A percentile compares a stretch with the other conserved stretches of the same genome.
These are phyloP conservation scores for Candida lessepsii DNA, from an alignment of 805 yeast genomes.

Conservation along the genomic window DNA sequence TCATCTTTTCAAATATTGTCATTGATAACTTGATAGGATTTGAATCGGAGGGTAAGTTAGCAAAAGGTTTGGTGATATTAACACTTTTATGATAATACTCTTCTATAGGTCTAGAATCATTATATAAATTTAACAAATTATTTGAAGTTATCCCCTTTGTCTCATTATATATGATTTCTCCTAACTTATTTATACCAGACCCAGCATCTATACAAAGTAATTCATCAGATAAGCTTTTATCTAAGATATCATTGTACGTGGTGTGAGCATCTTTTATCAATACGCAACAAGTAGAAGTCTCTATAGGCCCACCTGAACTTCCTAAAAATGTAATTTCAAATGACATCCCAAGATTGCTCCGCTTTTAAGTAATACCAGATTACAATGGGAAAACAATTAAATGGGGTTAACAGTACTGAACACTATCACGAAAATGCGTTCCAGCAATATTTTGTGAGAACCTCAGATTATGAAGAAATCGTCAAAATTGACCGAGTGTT, in stretches of 20 bases:
- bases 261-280: slow-evolving; percentile 56
- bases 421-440: too few relatives aligned
- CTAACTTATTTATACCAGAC: slow-evolving; percentile 57
- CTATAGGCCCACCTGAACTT: slow-evolving; percentile 83
- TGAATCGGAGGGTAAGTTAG: slow-evolving; percentile 8
- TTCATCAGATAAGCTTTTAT: slow-evolving; percentile 25
- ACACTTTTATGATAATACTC: slow-evolving; percentile 18
- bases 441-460: too few relatives aligned
- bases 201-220: slow-evolving; percentile 79
- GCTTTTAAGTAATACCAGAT: slow-evolving; percentile 1
- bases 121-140: slow-evolving; percentile 19
- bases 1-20: slow-evolving; percentile 24
- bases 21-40: slow-evolving; percentile 13
- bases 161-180: slow-evolving; percentile 39
- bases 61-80: slow-evolving; percentile 23
- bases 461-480: too few relatives aligned
- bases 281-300: slow-evolving; percentile 65
- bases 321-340: slow-evolving; percentile 73
- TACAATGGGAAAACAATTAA: background rate
- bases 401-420: too few relatives aligned
- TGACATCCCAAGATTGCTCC: slow-evolving; percentile 12
- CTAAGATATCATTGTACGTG: slow-evolving; percentile 39
- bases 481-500: too few relatives aligned
- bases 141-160: too few relatives aligned
- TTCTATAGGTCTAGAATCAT: slow-evolving; percentile 25